Evolutionary conservation across 2,329 filamentous ascomycete species (phyloP), one percentile per base, ranked within the genome.

Genomic region (Neopestalotiopsis clavispora): DNA sequence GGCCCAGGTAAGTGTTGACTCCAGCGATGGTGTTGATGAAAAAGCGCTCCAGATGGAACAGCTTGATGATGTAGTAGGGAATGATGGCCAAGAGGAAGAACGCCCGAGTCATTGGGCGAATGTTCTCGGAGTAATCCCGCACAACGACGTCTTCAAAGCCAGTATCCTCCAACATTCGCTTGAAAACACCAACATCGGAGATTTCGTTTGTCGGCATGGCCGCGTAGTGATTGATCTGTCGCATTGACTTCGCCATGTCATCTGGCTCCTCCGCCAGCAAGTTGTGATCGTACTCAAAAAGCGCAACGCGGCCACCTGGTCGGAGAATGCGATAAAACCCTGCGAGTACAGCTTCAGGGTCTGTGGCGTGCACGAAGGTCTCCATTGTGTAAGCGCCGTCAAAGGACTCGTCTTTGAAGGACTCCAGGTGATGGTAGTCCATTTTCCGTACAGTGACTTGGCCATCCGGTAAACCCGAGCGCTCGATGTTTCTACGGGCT

Each of bases 311-410:
- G 1, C 85, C 85, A 34, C 85, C 86, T 1, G 84, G 85, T 30
- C 78, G 77, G 4, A 88, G 75, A 0, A 86, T 71, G 14, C 85
- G 82, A 73, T 79, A 81, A 75, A 88, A 87, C 20, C 83, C 82
- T 5, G 70, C 71, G 1, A 86, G 76, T 1, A 83, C 86, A 6
- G 74, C 75, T 56, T 79, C 71, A 0, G 84, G 82, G 52, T 87
- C 80, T 1, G 82, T 84, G 1, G 86, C 84, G 72, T 89, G 86
- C 0, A 87, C 85, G 61, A 89, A n/a, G n/a, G n/a, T n/a, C n/a
- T n/a, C n/a, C n/a, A n/a, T n/a, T n/a, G n/a, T n/a, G n/a, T n/a
- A n/a, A 34, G 85, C 76, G 3, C 85, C 86, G 67, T 89, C 85
- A 57, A 85, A 81, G 0, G 79, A 82, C 3, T 72, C 75, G 32